These are phyloP conservation scores for Schwanniomyces occidentalis DNA, from an alignment of 805 yeast species.

Conservation along the genomic window DNA sequence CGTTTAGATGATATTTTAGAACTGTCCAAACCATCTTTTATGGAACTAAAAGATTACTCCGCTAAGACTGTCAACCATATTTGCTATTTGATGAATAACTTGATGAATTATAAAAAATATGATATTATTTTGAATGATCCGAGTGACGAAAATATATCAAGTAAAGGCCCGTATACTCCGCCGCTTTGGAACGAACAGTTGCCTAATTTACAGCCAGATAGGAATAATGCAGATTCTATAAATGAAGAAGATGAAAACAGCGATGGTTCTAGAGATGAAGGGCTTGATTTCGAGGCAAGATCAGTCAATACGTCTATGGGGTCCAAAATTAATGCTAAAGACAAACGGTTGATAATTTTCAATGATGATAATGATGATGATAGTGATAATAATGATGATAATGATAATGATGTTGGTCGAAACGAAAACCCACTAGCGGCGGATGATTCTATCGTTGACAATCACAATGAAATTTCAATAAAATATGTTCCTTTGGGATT, in stretches of 20 bases:
- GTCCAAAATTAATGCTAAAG: too few species aligned
- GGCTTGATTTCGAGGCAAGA: too few species aligned
- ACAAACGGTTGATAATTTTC: too few species aligned
- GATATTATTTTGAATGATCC: constrained; percentile 7
- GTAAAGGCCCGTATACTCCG: neutral
- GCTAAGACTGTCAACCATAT: constrained; percentile 9
- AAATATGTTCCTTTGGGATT: constrained; percentile 8
- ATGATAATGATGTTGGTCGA: too few species aligned
- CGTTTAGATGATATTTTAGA: neutral
- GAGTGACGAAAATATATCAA: neutral
- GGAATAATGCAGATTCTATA: too few species aligned
- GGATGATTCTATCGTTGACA: too few species aligned
- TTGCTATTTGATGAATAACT: constrained; percentile 8
- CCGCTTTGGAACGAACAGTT: constrained; percentile 4
- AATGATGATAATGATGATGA: too few species aligned
- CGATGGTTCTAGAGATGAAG: neutral
- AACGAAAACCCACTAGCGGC: too few species aligned
- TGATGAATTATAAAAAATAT: constrained; percentile 4
- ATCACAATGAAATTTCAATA: too few species aligned
- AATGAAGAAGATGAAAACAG: neutral
- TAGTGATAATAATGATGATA: too few species aligned
- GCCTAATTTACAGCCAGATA: constrained; percentile 5
- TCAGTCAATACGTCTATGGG: too few species aligned
- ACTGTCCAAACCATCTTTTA: neutral
- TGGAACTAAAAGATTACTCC: constrained; percentile 6